Conservation (phyloP, 768 basidiomycete genomes). For the Candolleomyces eurysporus region DNA sequence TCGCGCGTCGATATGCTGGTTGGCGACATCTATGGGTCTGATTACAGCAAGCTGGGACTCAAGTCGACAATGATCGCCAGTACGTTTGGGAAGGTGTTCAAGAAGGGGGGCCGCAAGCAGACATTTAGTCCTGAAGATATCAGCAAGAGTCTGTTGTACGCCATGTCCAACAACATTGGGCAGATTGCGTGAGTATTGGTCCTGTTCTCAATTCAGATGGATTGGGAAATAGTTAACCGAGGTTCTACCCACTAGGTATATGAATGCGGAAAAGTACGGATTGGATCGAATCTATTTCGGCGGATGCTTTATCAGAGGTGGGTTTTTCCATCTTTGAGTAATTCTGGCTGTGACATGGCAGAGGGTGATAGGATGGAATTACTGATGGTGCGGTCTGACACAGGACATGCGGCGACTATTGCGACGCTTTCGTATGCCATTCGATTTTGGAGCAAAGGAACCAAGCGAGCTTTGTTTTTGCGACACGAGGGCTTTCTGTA, state of each 20-base stretch:
- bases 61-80: conserved; percentile 98
- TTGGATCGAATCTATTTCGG: conserved; percentile 98
- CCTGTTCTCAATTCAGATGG: conserved; percentile 1
- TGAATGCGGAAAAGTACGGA: conserved; percentile 99
- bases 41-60: conserved; percentile 91
- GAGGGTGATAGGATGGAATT: background rate
- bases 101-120: conserved; percentile 70
- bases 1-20: conserved; percentile 96
- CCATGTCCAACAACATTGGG: conserved; percentile 98
- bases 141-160: conserved; percentile 90
- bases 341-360: conserved; percentile 16
- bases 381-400: conserved; percentile 2
- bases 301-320: conserved; percentile 97
- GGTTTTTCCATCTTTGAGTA: background rate
- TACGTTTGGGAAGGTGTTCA: conserved; percentile 98
- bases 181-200: conserved; percentile 89
- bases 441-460: conserved; percentile 98
- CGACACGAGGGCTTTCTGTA: conserved; percentile 98
- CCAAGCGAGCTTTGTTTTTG: conserved; percentile 92
- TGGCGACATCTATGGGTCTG: conserved; percentile 98
- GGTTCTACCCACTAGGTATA: conserved; percentile 57
- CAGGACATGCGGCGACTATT: conserved; percentile 96
- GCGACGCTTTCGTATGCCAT: conserved; percentile 98
- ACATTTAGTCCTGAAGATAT: conserved; percentile 91
- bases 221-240: background rate